Percentiles rank a stretch among this genome's conserved stretches.
phyloP scores from a whole-genome alignment of 345 rosid genomes.

The Sonneratia alba region DNA sequence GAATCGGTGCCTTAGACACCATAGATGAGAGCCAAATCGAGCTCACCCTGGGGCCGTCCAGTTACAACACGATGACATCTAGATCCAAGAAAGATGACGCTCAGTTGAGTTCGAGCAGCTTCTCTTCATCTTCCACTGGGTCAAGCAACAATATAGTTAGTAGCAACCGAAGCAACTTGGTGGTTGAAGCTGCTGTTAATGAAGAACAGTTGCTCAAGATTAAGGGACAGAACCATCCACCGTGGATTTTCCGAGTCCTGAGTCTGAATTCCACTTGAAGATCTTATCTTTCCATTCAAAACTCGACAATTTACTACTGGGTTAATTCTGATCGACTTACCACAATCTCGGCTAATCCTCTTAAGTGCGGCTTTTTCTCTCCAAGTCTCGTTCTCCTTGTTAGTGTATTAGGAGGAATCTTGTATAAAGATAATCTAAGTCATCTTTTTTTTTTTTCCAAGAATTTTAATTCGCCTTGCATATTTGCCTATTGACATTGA shows the following conservation, averaged over 20 bases:
- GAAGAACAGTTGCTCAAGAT: slow-evolving; percentile 50
- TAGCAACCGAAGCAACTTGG: slow-evolving; percentile 3
- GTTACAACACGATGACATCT: slow-evolving; percentile 26
- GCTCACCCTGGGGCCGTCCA: slow-evolving; percentile 70
- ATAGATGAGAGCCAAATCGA: slow-evolving; percentile 81
- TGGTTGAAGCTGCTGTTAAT: slow-evolving; percentile 18
- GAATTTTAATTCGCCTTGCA: neutral
- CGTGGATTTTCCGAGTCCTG: slow-evolving; percentile 79
- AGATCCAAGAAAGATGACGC: slow-evolving; percentile 27
- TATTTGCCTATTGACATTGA: neutral
- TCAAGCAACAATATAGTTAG: slow-evolving; percentile 33
- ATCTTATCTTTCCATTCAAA: neutral
- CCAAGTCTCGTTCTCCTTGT: slow-evolving; percentile 10
- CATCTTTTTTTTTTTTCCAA: neutral
- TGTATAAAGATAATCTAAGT: slow-evolving; percentile 14
- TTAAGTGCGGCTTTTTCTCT: slow-evolving; percentile 19
- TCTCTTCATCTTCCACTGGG: slow-evolving; percentile 72
- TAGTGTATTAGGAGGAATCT: slow-evolving; percentile 14
- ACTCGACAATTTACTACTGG: slow-evolving; percentile 2
- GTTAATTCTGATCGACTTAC: slow-evolving; percentile 26
- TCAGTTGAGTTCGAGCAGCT: slow-evolving; percentile 40
- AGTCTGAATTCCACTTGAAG: slow-evolving; percentile 41
- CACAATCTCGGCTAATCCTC: slow-evolving; percentile 17
- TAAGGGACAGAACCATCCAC: slow-evolving; percentile 42
- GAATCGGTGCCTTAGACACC: slow-evolving; percentile 18